Base-by-base conservation (phyloP, 495 filamentous ascomycete genomes). In the Talaromyces thailandensis region DNA sequence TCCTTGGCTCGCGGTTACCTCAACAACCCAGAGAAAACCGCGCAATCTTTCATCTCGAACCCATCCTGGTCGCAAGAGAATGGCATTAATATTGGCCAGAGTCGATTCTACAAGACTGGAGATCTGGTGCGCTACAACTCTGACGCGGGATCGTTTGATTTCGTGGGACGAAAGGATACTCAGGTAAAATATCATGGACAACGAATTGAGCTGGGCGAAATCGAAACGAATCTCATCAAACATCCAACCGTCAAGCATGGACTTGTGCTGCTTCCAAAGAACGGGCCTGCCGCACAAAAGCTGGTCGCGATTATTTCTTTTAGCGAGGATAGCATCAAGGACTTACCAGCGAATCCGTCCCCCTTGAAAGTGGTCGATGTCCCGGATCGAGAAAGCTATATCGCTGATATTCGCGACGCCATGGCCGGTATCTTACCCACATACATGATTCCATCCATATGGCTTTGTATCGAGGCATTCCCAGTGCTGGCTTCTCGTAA, bases 171-270 rank as follows among this genome's bases (percentile, higher is more conserved):
- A 29, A 84, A 84, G 60, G 86, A 89, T 63, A 81, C 81, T 1
- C 85, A 88, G 65, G 82, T 87, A n/a, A 89, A 89, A 70, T 71
- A 88, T 18, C 80, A 84, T 43, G 86, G 86, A 11, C 86, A 89
- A 65, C 73, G 86, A 31, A 78, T 89, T 35, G 86, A 89, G 67
- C 71, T 88, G 16, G 82, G 80, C 2, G 86, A 89, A 64, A 83
- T 89, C 52, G 86, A 89, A 66, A 81, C 81, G 63, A 75, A 82
- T 65, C 66, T 78, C 57, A 70, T 63, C 52, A 64, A 65, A 12
- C 68, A 75, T 25, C 25, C 58, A 2, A 52, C 67, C 21, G 64
- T 75, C n/a, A 74, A 78, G 40, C 75, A 78, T 31, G 75, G 76
- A 37, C 68, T 79, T 0, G 69, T 75, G 63, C 78, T 76, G 2